Percentiles rank a stretch among this genome's conserved stretches.
Evolutionary conservation across 208 protist genomes (phyloP).

Genomic region (Crithidia acanthocephali): DNA sequence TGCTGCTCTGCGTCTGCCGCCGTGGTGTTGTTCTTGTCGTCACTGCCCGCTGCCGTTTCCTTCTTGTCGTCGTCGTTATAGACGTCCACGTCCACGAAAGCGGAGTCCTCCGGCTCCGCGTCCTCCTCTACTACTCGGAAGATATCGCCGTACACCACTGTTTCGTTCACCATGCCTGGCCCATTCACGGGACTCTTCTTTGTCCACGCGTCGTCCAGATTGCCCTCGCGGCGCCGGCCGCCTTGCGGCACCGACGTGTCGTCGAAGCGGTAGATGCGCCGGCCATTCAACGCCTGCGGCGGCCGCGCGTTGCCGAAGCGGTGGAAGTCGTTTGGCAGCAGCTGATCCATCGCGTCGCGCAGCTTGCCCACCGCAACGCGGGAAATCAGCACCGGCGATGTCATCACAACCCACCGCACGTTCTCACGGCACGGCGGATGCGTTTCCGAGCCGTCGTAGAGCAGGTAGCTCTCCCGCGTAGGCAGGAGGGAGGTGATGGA

Average conservation of each 20-base stretch:
- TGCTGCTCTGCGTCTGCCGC: neutral
- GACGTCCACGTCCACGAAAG: neutral
- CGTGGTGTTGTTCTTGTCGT: neutral
- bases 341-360: conserved; percentile 43
- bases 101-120: neutral
- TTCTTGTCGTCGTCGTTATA: conserved; percentile 7
- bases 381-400: conserved; percentile 70
- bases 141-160: neutral
- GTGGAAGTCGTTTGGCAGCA: conserved; percentile 57
- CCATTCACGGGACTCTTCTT: neutral
- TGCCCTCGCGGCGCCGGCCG: conserved; percentile 6
- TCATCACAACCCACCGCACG: conserved; percentile 83
- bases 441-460: conserved; percentile 82
- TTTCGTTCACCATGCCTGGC: neutral
- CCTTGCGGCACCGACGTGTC: conserved; percentile 29
- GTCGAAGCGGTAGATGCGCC: conserved; percentile 68
- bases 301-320: conserved; percentile 60
- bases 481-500: conserved; percentile 55
- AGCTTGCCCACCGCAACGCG: conserved; percentile 53
- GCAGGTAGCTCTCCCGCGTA: conserved; percentile 57
- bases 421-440: conserved; percentile 77
- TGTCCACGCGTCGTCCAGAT: conserved; percentile 30
- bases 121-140: neutral
- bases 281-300: conserved; percentile 65
- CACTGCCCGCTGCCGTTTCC: neutral